Evolutionary conservation across 768 basidiomycete genomes (phyloP).

Genomic region (Chlorophyllum brunneum): DNA sequence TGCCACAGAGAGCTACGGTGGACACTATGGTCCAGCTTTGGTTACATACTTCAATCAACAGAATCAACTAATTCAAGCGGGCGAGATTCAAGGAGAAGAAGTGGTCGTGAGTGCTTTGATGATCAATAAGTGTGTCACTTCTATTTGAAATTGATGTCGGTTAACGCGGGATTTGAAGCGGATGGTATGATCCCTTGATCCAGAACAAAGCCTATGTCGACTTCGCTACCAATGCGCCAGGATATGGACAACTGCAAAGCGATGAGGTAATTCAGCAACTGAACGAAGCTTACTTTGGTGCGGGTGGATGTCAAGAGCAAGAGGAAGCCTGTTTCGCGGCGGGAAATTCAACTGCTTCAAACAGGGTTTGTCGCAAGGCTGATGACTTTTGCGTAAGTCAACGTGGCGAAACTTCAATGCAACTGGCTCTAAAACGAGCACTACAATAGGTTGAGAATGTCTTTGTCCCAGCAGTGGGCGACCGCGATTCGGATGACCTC

Average conservation of each 20-base stretch:
- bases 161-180: too few relatives aligned
- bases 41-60: slow-evolving; percentile 61
- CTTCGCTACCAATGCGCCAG: slow-evolving; percentile 60
- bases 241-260: slow-evolving; percentile 59
- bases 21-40: slow-evolving; percentile 68
- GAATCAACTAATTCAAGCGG: slow-evolving; percentile 45
- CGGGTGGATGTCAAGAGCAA: slow-evolving; percentile 51
- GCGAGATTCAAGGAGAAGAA: slow-evolving; percentile 42
- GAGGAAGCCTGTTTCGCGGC: slow-evolving; percentile 56
- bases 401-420: too few relatives aligned
- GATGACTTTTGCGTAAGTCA: slow-evolving; percentile 53
- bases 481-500: slow-evolving; percentile 53
- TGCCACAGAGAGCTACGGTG: slow-evolving; percentile 48
- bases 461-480: slow-evolving; percentile 45
- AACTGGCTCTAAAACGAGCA: too few relatives aligned
- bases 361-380: slow-evolving; percentile 46
- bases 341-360: slow-evolving; percentile 39
- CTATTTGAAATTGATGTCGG: too few relatives aligned
- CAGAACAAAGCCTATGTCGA: slow-evolving; percentile 58
- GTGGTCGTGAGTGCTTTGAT: slow-evolving; percentile 56
- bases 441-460: slow-evolving; percentile 42
- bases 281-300: slow-evolving; percentile 43
- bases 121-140: slow-evolving; percentile 47
- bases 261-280: slow-evolving; percentile 40
- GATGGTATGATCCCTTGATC: slow-evolving; percentile 63